phyloP scores from a whole-genome alignment of 108 stramenopile genomes.

The Nitzschia inconspicua region DNA sequence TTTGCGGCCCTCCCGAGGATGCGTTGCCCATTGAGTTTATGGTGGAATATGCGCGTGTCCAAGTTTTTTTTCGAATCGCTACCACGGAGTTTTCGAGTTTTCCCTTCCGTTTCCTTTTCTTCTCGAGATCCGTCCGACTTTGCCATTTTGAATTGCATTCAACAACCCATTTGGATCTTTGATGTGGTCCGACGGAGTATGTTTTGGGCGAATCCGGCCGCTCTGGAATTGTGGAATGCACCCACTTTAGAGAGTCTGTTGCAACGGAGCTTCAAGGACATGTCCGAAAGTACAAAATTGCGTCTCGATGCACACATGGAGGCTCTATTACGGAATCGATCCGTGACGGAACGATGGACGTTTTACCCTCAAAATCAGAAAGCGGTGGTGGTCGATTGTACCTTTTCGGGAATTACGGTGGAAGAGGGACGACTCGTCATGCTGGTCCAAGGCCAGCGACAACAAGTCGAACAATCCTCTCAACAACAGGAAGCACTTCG shows the following conservation, averaged over 20 bases:
- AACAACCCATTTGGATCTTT: constrained; percentile 42
- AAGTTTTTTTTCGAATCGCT: too few relatives aligned
- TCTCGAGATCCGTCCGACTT: too few relatives aligned
- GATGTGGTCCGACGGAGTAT: constrained; percentile 18
- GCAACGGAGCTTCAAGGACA: constrained; percentile 13
- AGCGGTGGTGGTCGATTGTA: background rate
- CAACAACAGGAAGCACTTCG: too few relatives aligned
- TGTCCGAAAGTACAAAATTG: background rate
- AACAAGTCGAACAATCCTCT: constrained; percentile 15
- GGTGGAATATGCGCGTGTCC: too few relatives aligned
- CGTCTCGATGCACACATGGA: background rate
- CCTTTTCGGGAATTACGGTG: constrained; percentile 3
- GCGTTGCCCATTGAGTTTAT: too few relatives aligned
- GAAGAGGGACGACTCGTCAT: constrained; percentile 7
- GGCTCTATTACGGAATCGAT: background rate
- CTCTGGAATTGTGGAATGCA: constrained; percentile 24
- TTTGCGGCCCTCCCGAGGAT: too few relatives aligned
- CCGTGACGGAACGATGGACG: constrained; percentile 15
- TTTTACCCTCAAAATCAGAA: constrained; percentile 25
- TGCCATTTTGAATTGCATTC: too few relatives aligned
- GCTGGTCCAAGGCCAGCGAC: constrained; percentile 6
- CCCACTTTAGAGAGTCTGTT: constrained; percentile 14
- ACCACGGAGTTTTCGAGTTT: too few relatives aligned
- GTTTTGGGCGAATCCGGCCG: constrained; percentile 36
- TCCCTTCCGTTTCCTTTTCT: too few relatives aligned